Percentiles rank a stretch among this genome's conserved stretches.
These are phyloP conservation scores for Cenchrus americanus DNA, from an alignment of 176 grass and related monocot species.

Conservation along the genomic window DNA sequence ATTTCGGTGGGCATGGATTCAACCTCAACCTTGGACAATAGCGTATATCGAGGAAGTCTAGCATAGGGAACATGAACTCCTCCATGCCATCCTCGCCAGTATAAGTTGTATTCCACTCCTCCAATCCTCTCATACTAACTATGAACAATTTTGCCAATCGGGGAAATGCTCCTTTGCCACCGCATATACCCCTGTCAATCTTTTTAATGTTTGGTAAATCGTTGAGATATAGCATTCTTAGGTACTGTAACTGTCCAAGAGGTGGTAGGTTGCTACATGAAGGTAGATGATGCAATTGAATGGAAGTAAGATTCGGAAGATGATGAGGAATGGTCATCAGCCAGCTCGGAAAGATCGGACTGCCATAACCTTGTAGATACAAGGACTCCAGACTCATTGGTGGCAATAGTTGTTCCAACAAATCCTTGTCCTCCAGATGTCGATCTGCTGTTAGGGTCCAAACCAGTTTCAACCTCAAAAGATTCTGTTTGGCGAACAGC, in stretches of 20 bases:
- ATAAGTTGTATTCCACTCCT: conserved; percentile 4
- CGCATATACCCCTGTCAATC: background rate
- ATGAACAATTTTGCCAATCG: rapidly evolving
- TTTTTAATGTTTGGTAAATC: background rate
- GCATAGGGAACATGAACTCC: background rate
- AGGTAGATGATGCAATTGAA: rapidly evolving
- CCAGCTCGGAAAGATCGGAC: background rate
- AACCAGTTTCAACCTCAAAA: background rate
- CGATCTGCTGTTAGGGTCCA: background rate
- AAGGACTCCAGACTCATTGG: background rate
- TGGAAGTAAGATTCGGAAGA: background rate
- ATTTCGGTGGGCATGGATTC: background rate
- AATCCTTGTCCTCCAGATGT: background rate
- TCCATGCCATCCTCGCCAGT: background rate
- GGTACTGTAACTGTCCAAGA: background rate
- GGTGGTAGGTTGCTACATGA: background rate
- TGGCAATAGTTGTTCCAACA: background rate
- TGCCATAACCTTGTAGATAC: background rate
- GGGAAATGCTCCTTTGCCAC: background rate
- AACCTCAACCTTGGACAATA: background rate
- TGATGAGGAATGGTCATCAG: background rate
- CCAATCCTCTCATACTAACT: rapidly evolving
- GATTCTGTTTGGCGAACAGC: background rate
- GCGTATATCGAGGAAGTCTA: rapidly evolving
- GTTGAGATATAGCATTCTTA: rapidly evolving